Percentiles rank a stretch among this genome's conserved stretches.
phyloP scores from a whole-genome alignment of 139 green algal genomes.

The Zygnema cylindricum region DNA sequence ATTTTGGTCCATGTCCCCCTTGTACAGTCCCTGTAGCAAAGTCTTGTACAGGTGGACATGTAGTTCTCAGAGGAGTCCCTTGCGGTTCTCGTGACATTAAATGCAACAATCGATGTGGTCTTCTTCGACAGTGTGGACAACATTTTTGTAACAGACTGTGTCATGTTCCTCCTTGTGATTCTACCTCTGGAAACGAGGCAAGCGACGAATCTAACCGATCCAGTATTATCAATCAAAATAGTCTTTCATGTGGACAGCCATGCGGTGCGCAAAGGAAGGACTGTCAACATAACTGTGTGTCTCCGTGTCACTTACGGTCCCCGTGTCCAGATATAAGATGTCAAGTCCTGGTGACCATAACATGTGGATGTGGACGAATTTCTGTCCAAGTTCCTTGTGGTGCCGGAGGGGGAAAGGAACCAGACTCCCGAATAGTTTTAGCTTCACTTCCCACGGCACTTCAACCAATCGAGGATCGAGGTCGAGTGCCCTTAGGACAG shows the following conservation, averaged over 20 bases:
- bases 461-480: constrained; percentile 24
- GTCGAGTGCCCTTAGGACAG: constrained; percentile 32
- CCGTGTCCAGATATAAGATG: constrained; percentile 46
- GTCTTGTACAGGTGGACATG: constrained; percentile 49
- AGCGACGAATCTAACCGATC: background rate
- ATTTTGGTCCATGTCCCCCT: constrained; percentile 57
- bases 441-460: background rate
- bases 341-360: constrained; percentile 35
- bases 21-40: constrained; percentile 39
- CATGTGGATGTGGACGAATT: constrained; percentile 39
- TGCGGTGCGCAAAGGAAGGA: constrained; percentile 40
- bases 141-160: constrained; percentile 45
- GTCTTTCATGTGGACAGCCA: constrained; percentile 49
- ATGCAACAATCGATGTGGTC: constrained; percentile 46
- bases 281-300: constrained; percentile 41
- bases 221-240: background rate
- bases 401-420: constrained; percentile 39
- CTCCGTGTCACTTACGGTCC: constrained; percentile 32
- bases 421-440: constrained; percentile 20
- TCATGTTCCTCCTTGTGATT: constrained; percentile 44
- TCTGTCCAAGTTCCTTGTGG: constrained; percentile 42
- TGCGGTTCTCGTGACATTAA: constrained; percentile 40
- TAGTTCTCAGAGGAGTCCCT: constrained; percentile 45
- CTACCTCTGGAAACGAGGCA: background rate
- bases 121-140: constrained; percentile 26